Conservation (phyloP, 345 rosid genomes). For the Gossypium raimondii region DNA sequence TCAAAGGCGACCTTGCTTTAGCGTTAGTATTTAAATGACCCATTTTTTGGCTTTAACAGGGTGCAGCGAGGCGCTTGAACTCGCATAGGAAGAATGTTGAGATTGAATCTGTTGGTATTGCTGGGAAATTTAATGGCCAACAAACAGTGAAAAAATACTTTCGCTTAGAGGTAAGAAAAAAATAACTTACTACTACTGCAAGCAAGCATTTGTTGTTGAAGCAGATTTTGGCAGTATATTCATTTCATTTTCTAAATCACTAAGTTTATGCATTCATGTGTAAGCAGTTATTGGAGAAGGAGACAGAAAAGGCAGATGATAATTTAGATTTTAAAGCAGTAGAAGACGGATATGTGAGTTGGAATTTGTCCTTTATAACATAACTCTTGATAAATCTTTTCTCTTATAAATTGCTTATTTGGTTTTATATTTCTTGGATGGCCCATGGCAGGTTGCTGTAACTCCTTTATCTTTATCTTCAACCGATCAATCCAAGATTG, state of each 20-base stretch:
- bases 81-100: conserved; percentile 42
- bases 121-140: conserved; percentile 32
- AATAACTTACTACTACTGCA: neutral
- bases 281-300: conserved; percentile 27
- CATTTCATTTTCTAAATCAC: neutral
- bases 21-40: neutral
- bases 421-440: neutral
- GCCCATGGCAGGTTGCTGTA: conserved; percentile 19
- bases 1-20: neutral
- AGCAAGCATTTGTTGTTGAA: neutral
- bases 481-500: conserved; percentile 11
- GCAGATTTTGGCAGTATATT: neutral
- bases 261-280: neutral
- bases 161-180: conserved; percentile 34
- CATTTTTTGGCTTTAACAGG: conserved; percentile 25
- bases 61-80: conserved; percentile 54
- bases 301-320: conserved; percentile 28
- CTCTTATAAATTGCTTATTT: neutral
- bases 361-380: neutral
- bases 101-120: conserved; percentile 41
- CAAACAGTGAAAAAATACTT: conserved; percentile 36
- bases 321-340: conserved; percentile 35
- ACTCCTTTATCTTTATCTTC: conserved; percentile 22
- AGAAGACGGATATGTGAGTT: conserved; percentile 46
- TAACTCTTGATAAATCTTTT: neutral